Base-by-base conservation (phyloP, 2,329 filamentous ascomycete species). In the Bipolaris sorokiniana region DNA sequence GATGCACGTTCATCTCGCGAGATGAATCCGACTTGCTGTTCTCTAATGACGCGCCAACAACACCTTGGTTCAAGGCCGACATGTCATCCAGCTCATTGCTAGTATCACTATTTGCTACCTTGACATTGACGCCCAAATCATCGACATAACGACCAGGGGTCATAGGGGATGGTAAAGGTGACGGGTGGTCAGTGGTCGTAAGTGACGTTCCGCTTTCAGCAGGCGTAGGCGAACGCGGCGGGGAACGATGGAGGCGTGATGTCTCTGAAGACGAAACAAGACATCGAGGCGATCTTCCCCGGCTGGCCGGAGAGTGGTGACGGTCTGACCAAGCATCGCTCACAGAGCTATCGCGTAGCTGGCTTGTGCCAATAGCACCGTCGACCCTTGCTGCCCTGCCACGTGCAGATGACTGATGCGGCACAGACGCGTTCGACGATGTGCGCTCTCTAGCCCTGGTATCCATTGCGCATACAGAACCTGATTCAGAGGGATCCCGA, bases 101-200 rank as follows among this genome's bases (percentile, higher is more conserved):
- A 10, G 63, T 68, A 20, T 76, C 74, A 52, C 75, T 77, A 50
- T 64, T 68, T 7, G 73, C 75, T 11, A 77, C 74, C 54, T 75
- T 76, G 31, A 77, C 73, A 10, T 62, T 52, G 9, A 76, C 58
- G 26, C 71, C 72, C 13, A 50, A 54, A 31, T 74, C 72, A 7
- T 64, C 68, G 4, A 61, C 48, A 16, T 68, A 67, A 23, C 66
- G 62, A 10, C 70, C 69, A 4, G 75, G 75, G 0, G 75, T 77
- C n/a, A 75, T 55, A 0, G 75, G 75, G 0, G 74, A 76, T 11
- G 75, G 73, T 1, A 76, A 60, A 31, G 67, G 72, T 1, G 72
- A 74, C 1, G 68, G 58, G 44, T 71, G 71, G 18, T 64, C 67
- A 7, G 65, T 70, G 1, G 70, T 76, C 3, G 68, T 72, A 18